Base-by-base conservation (phyloP, 2,329 filamentous ascomycete species). In the Talaromyces sp. region DNA sequence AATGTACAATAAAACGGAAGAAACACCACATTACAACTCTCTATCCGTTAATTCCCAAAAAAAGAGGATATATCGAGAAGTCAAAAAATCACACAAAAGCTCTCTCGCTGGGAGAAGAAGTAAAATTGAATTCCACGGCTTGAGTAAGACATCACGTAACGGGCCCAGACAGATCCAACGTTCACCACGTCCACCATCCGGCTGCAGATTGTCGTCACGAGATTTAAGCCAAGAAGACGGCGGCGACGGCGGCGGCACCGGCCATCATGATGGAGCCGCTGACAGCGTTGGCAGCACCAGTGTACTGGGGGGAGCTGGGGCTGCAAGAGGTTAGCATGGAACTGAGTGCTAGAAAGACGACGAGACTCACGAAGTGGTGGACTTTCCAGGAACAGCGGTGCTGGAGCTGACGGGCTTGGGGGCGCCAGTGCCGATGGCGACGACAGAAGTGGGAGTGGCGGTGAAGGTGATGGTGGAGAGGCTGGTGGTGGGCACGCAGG, bases 191-290 rank as follows among this genome's bases (percentile, higher is more conserved):
- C 52, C 50, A 54, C n/a, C 52, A 37, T 15, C 52, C 11, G 33
- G 33, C n/a, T 8, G 33, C 19, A 2, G 8, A 56, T 37, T 19
- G 50, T 56, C 52, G 52, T 56, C 4, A 56, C 52, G 71, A 68
- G 67, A 73, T 73, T 69, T 75, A 75, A 68, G 73, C 73, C 66
- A 75, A 60, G 73, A 75, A 70, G 71, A 74, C 67, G 67, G 73
- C 73, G 49, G 72, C 72, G 37, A 68, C 69, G 62, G 72, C 73
- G 61, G 73, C 73, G 43, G 69, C 72, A 70, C 73, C 73, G 66
- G 72, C 73, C 66, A 74, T 69, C 62, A 67, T 66, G 68, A 75
- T 72, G 62, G 71, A 73, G 70, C 68, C 67, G 69, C 65, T 63
- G 67, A 74, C 50, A 64, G 70, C 58, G 72, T 61, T 73, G 64